Evolutionary conservation across 306 rosid species (phyloP).

Genomic region (Oemleria cerasiformis): DNA sequence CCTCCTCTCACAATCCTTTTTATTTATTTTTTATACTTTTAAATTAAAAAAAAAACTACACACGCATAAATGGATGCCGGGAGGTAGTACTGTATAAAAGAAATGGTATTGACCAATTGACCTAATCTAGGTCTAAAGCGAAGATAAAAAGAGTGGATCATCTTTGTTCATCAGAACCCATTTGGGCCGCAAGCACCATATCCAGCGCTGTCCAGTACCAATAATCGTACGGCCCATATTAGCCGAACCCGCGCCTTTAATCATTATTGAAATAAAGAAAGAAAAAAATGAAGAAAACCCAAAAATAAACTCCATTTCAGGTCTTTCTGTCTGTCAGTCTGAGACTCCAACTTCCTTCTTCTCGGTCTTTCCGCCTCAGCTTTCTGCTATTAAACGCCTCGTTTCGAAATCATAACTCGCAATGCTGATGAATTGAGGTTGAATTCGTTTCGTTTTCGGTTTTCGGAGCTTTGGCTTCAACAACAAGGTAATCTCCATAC

Average conservation of each 20-base stretch:
- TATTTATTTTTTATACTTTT: too few relatives aligned
- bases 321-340: conserved; percentile 9
- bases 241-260: not conserved
- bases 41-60: too few relatives aligned
- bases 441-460: not conserved
- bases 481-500: conserved; percentile 14
- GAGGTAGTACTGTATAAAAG: too few relatives aligned
- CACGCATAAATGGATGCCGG: too few relatives aligned
- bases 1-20: too few relatives aligned
- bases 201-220: not conserved
- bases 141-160: not conserved
- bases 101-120: too few relatives aligned
- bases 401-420: conserved; percentile 6
- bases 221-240: conserved; percentile 1
- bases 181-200: not conserved
- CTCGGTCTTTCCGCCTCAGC: conserved; percentile 37
- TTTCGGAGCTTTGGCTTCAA: conserved; percentile 5
- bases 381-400: conserved; percentile 8
- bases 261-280: not conserved
- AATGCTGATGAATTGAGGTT: conserved; percentile 16
- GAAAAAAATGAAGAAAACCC: not conserved
- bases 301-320: not conserved
- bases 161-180: not conserved
- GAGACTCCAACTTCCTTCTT: conserved; percentile 35
- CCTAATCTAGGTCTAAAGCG: not conserved